These are phyloP conservation scores for Barnettozyma salicaria DNA, from an alignment of 805 yeast genomes.

Conservation along the genomic window DNA sequence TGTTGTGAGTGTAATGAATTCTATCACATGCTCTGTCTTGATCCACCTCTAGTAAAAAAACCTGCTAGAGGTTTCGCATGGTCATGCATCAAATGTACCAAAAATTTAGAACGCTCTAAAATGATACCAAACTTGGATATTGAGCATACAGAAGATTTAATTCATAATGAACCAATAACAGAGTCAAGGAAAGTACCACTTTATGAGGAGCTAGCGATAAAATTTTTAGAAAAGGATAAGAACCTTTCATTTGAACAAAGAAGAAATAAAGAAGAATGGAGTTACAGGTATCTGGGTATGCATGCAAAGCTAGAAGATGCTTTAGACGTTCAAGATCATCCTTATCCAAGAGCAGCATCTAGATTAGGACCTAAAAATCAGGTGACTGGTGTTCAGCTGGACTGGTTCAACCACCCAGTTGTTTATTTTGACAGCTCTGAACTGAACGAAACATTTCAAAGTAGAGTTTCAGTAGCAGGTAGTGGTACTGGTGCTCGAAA, in stretches of 20 bases:
- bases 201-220: constrained; percentile 52
- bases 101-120: constrained; percentile 29
- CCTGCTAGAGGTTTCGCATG: constrained; percentile 88
- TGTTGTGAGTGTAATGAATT: constrained; percentile 72
- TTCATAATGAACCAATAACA: not conserved
- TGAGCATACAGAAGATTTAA: constrained; percentile 6
- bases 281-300: constrained; percentile 70
- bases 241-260: constrained; percentile 38
- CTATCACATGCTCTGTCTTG: constrained; percentile 79
- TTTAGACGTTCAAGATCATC: constrained; percentile 68
- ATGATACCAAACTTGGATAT: constrained; percentile 14
- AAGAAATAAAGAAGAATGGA: constrained; percentile 69
- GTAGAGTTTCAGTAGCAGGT: constrained; percentile 10
- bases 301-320: constrained; percentile 73
- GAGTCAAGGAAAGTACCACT: constrained; percentile 32
- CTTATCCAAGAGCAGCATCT: constrained; percentile 76
- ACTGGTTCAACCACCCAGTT: constrained; percentile 59
- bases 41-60: constrained; percentile 73
- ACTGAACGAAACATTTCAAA: constrained; percentile 18
- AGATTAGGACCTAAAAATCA: constrained; percentile 72
- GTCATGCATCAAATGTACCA: constrained; percentile 80
- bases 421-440: constrained; percentile 49
- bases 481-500: constrained; percentile 12
- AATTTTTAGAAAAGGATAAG: constrained; percentile 44
- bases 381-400: constrained; percentile 51